Evolutionary conservation across 495 filamentous ascomycete genomes (phyloP), one percentile per base, ranked within the genome.

Genomic region (Trichocladium uniseriatum): DNA sequence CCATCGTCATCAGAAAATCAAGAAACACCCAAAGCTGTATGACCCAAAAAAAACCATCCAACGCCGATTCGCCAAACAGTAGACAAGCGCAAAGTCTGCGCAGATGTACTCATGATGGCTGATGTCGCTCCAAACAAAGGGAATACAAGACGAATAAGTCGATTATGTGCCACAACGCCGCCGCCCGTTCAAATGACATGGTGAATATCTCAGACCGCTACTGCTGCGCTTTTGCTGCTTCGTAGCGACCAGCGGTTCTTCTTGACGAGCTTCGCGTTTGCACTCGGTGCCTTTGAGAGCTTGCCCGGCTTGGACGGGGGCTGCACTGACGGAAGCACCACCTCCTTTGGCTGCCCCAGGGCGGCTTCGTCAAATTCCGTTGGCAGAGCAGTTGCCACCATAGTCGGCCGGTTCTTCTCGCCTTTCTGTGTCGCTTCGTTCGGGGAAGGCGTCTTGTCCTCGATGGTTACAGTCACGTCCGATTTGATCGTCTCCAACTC

Each of bases 171-270:
- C n/a, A n/a, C n/a, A 27, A 27, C 37, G 20, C 20, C 37, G 14
- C 3, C 15, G 37, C 20, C 24, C 4, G 24, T 8, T 27, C 24
- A 27, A 27, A 27, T 8, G 8, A 27, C n/a, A n/a, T n/a, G n/a
- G 24, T 3, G 24, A 27, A 27, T 6, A 38, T 16, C n/a, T 48
- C 51, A 64, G 6, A 47, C 51, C 9, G 60, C 58, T 5, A 60
- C 49, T 0, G 48, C 56, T 6, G 62, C 20, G 21, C 43, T 56
- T 42, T 54, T 54, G 27, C 48, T 55, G 24, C 54, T 49, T 45
- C 52, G 29, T 18, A 59, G 42, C 28, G 57, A 59, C 58, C 58
- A 63, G 15, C 58, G 48, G 24, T 44, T 61, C 54, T 50, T 62
- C 47, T 58, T 64, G 1, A 38, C 42, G 37, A 47, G 38, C 34